Base-by-base conservation (phyloP, 2,329 filamentous ascomycete species). In the Lasiodiplodia hormozganensis region DNA sequence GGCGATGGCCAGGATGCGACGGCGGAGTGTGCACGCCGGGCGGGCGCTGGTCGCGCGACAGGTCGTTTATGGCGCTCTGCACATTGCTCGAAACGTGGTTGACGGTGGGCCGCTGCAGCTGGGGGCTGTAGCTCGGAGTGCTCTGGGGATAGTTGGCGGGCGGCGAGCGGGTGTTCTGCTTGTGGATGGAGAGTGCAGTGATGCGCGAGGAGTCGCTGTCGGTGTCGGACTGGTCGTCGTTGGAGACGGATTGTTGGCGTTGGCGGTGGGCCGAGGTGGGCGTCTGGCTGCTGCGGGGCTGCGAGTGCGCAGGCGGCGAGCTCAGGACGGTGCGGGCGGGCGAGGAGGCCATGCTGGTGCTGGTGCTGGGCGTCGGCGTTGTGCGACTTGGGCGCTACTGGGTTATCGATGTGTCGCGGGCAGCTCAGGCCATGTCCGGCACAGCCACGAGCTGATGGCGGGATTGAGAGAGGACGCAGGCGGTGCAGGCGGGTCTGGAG, bases 1-100 rank as follows among this genome's bases (percentile, higher is more conserved):
- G 90, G 79, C 77, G 87, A 80, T 84, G 91, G 82, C 74, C 83
- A 73, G 79, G 80, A 75, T 74, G 75, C 76, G 76, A 73, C 74
- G 21, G 80, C 74, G 81, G 49, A 80, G 76, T 53, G 79, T 83
- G 73, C 83, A 72, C 40, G 84, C 83, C 38, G 83, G 85, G 14
- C 76, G 78, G 73, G 76, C 82, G 70, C 78, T 76, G 57, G 77
- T 77, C 74, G 74, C 72, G 69, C 80, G 75, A 72, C 75, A 73
- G 68, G 53, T 74, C 73, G 69, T 51, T 69, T 31, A 65, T 78
- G n/a, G 65, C n/a, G 73, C 75, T 34, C 57, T 69, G 60, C 75
- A 72, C 49, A 74, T 72, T 25, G 71, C 70, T 56, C 52, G 74
- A 71, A 40, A 51, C 56, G 67, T 60, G 58, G 34, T 67, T 18